phyloP scores from a whole-genome alignment of 192 early-diverging fungal genomes.

The Borealophlyctis nickersoniae region DNA sequence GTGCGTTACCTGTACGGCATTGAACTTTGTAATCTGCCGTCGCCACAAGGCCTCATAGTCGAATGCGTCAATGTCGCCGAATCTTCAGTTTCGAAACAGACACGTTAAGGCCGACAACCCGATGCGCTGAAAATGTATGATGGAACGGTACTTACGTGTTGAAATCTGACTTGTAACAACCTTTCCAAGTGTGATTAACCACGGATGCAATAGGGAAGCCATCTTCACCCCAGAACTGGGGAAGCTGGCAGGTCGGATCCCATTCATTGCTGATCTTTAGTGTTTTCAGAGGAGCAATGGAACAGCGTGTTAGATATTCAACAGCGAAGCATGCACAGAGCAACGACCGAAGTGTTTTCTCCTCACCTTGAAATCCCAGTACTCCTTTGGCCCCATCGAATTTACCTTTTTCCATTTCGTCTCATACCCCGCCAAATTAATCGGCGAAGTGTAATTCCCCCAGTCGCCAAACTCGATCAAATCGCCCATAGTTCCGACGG shows the following conservation, averaged over 20 bases:
- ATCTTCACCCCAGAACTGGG: constrained; percentile 3
- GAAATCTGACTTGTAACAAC: constrained; percentile 18
- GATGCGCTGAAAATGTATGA: too few relatives aligned
- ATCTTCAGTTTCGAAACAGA: too few relatives aligned
- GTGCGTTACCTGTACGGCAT: constrained; percentile 10
- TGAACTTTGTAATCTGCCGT: constrained; percentile 18
- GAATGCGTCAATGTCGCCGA: constrained; percentile 21
- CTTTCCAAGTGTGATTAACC: neutral
- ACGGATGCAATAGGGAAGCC: neutral
- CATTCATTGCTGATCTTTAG: constrained; percentile 14
- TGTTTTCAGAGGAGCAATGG: too few relatives aligned
- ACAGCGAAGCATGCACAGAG: too few relatives aligned
- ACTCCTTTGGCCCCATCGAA: neutral
- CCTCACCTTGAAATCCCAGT: constrained; percentile 9
- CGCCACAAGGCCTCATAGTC: neutral
- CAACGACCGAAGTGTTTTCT: too few relatives aligned
- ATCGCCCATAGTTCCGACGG: constrained; percentile 6
- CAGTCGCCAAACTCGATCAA: constrained; percentile 6
- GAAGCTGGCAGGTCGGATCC: constrained; percentile 9
- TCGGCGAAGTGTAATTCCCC: neutral
- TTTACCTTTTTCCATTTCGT: neutral
- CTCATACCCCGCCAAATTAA: neutral
- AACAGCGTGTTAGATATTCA: too few relatives aligned
- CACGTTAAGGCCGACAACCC: too few relatives aligned
- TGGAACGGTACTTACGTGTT: too few relatives aligned